A percentile compares a stretch with the other conserved stretches of the same genome.
These are phyloP conservation scores for Calonectria multiphialidica DNA, from an alignment of 2,329 filamentous ascomycete genomes.

Conservation along the genomic window DNA sequence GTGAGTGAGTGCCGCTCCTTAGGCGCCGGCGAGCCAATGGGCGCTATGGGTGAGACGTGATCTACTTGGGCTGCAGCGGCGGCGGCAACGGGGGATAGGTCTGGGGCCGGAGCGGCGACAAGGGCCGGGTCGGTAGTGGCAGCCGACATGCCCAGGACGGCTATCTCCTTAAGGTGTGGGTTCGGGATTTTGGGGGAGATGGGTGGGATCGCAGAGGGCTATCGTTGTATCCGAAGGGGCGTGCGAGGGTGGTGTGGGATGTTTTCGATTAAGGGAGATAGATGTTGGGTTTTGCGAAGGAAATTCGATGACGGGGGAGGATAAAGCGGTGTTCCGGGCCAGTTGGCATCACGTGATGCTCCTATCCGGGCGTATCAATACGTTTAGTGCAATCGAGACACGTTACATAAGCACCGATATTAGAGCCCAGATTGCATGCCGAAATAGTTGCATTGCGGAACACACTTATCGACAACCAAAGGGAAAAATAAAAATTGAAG, in stretches of 20 bases:
- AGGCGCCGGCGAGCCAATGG: conserved; percentile 29
- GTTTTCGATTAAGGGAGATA: conserved; percentile 53
- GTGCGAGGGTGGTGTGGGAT: conserved; percentile 45
- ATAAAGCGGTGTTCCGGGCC: conserved; percentile 26
- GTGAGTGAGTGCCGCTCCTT: conserved; percentile 71
- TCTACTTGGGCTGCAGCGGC: conserved; percentile 33
- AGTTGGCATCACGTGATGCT: conserved; percentile 32
- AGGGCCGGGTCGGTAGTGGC: conserved; percentile 54
- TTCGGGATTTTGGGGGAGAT: conserved; percentile 45
- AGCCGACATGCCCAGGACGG: conserved; percentile 50
- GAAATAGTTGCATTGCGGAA: conserved; percentile 14
- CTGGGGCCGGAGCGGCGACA: conserved; percentile 47
- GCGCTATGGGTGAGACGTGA: conserved; percentile 25
- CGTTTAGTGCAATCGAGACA: neutral
- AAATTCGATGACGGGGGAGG: conserved; percentile 48
- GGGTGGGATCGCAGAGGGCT: conserved; percentile 42
- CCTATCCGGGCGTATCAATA: neutral
- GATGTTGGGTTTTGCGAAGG: conserved; percentile 39
- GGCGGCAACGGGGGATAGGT: conserved; percentile 42
- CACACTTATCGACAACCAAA: conserved; percentile 3
- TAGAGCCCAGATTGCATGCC: conserved; percentile 14
- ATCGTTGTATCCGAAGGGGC: conserved; percentile 56
- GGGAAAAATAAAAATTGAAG: neutral
- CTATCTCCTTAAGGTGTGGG: conserved; percentile 46
- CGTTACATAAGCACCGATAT: conserved; percentile 26